These are phyloP conservation scores for Platanthera zijinensis DNA, from an alignment of 106 monocot genomes.

Conservation along the genomic window DNA sequence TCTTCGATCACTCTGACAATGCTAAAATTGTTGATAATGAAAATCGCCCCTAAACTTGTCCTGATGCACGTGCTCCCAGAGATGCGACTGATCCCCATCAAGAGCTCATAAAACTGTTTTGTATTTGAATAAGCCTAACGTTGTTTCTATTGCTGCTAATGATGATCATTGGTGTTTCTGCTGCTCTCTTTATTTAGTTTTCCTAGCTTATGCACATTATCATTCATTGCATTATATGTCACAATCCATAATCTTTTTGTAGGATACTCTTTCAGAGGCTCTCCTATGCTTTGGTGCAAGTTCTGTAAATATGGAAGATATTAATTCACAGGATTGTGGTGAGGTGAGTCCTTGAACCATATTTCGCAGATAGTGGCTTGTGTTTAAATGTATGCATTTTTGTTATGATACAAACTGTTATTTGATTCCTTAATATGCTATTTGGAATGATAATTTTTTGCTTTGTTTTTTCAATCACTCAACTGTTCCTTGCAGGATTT, in stretches of 20 bases:
- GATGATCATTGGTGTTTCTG: neutral
- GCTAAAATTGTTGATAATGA: too few relatives aligned
- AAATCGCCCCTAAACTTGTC: too few relatives aligned
- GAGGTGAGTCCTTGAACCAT: slow-evolving; percentile 26
- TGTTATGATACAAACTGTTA: neutral
- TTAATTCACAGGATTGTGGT: slow-evolving; percentile 23
- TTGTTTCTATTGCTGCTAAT: neutral
- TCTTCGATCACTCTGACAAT: too few relatives aligned
- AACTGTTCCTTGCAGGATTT: neutral
- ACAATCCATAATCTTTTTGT: neutral
- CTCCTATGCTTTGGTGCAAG: slow-evolving; percentile 83
- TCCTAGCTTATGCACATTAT: neutral
- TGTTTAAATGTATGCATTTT: neutral
- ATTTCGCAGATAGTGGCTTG: neutral
- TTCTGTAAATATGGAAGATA: slow-evolving; percentile 68
- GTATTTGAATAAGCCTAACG: neutral
- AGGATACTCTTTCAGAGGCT: slow-evolving; percentile 74
- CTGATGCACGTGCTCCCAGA: too few relatives aligned
- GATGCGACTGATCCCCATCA: too few relatives aligned
- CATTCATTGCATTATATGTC: neutral
- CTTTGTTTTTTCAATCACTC: neutral
- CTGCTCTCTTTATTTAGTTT: neutral
- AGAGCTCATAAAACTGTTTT: neutral
- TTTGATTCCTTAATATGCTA: neutral
- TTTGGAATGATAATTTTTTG: too few relatives aligned